Evolutionary conservation across 2,329 filamentous ascomycete species (phyloP), one percentile per base, ranked within the genome.

Genomic region (Sphaerulina populicola): DNA sequence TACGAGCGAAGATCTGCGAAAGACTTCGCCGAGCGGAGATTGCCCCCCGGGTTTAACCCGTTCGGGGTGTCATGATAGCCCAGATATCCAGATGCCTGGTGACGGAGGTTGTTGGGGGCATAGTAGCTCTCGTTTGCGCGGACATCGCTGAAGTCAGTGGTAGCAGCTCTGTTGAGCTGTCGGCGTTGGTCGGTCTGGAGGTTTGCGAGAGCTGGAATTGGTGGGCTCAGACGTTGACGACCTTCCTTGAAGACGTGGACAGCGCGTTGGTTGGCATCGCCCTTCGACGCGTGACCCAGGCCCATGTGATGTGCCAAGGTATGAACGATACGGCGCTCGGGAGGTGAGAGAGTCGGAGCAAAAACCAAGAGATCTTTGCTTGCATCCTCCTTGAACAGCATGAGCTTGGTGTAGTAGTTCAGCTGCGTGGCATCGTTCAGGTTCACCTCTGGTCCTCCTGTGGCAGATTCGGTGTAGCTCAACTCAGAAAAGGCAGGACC

Each of bases 221-320:
- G 79, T 12, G 81, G 80, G 69, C 81, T 83, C 52, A 82, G 70
- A 11, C 66, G 72, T 68, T 66, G 76, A 56, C 74, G 75, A 63
- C 78, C 78, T 37, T 80, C 74, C 69, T 88, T 88, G 72, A 87
- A 86, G 37, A 98, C 87, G 60, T 94, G 89, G 7, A 98, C 85
- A 70, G 95, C 89, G 57, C 93, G 83, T 57, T 88, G 83, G 56
- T 94, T 87, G 36, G 87, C 88, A 57, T 85, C 83, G 49, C 93
- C 93, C 62, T 91, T 88, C 5, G 93, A 97, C 52, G 86, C 80
- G 67, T 98, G 93, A 57, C 88, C 86, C 23, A 98, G 77, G 4
- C 86, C 88, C 84, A 97, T 91, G 70, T 95, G 87, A 67, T 98
- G 93, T 6, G 93, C 90, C 47, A 98, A 77, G 36, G 90, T 94